Conservation (phyloP, 768 basidiomycete genomes). For the Leccinellum rugosiceps region DNA sequence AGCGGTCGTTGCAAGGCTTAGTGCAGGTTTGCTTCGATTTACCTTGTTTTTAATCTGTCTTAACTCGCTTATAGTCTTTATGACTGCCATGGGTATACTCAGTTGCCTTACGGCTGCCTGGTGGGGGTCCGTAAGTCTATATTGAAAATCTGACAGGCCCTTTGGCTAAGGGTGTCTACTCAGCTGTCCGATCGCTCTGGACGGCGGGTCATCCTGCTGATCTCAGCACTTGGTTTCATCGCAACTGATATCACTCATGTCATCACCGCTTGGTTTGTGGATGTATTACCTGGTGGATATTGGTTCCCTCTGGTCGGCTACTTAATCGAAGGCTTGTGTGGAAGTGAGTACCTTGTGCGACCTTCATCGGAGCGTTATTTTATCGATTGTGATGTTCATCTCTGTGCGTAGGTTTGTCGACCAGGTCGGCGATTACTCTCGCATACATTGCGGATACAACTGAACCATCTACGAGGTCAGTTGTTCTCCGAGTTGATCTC, state of each 20-base stretch:
- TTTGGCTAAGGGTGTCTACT: neutral
- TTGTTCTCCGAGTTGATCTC: neutral
- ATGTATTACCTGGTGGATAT: conserved; percentile 73
- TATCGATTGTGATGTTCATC: neutral
- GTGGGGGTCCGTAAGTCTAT: conserved; percentile 73
- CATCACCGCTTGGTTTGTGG: conserved; percentile 55
- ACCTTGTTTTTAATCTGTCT: neutral
- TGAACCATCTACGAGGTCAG: conserved; percentile 50
- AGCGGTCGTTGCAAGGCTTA: conserved; percentile 66
- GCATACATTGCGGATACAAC: conserved; percentile 73
- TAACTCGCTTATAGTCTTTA: conserved; percentile 46
- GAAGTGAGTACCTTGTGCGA: conserved; percentile 46
- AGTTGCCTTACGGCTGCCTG: conserved; percentile 77
- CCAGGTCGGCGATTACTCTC: conserved; percentile 49
- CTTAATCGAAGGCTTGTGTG: conserved; percentile 63
- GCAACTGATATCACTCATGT: conserved; percentile 65
- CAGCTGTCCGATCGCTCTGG: conserved; percentile 79
- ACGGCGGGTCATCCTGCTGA: conserved; percentile 58
- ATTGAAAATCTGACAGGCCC: neutral
- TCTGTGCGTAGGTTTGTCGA: conserved; percentile 43
- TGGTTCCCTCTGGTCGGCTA: conserved; percentile 72
- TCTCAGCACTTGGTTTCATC: conserved; percentile 60
- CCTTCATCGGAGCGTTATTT: neutral
- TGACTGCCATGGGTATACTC: conserved; percentile 65
- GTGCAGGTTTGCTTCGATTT: conserved; percentile 45